Conservation (phyloP, 345 rosid species). For the Balakata baccata region DNA sequence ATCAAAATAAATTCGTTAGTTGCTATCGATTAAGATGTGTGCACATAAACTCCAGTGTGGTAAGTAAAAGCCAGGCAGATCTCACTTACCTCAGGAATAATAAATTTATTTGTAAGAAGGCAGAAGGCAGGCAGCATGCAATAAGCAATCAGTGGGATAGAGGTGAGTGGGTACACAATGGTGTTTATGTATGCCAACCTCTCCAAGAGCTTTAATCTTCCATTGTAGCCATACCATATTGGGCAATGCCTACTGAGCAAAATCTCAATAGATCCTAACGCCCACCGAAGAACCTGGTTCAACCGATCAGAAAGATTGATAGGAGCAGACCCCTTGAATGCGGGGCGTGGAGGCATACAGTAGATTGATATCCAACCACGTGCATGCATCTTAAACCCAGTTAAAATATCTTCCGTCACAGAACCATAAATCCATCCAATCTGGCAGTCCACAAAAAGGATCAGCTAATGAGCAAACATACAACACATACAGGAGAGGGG, state of each 20-base stretch:
- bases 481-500: neutral
- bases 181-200: conserved; percentile 94
- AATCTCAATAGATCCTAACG: conserved; percentile 94
- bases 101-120: conserved; percentile 87
- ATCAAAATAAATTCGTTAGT: conserved; percentile 5
- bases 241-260: conserved; percentile 98
- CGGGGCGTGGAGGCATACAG: conserved; percentile 99
- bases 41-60: neutral
- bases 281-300: conserved; percentile 99
- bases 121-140: conserved; percentile 95
- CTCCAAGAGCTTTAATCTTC: conserved; percentile 77
- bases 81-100: conserved; percentile 83
- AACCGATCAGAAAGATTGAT: conserved; percentile 99
- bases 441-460: conserved; percentile 35
- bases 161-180: conserved; percentile 91
- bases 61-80: neutral
- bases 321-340: conserved; percentile 98
- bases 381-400: conserved; percentile 99
- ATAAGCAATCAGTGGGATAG: conserved; percentile 87
- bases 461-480: neutral
- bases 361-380: conserved; percentile 98
- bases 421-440: conserved; percentile 99
- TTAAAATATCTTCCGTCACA: conserved; percentile 97
- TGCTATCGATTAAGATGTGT: neutral
- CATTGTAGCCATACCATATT: conserved; percentile 94